Base-by-base conservation (phyloP, 2,329 filamentous ascomycete genomes). In the Drechslerella coelobrocha region DNA sequence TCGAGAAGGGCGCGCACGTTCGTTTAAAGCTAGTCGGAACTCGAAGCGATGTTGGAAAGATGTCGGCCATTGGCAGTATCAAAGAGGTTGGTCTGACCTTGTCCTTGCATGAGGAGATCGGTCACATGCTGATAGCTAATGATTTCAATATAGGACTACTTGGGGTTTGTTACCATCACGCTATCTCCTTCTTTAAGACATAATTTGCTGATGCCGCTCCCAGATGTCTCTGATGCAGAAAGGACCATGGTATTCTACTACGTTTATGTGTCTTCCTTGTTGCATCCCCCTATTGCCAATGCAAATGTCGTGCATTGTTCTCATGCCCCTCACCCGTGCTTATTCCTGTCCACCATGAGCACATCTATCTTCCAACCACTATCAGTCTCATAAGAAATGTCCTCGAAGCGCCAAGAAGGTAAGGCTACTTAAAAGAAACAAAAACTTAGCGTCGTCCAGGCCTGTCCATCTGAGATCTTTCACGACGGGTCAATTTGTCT, bases 41-140 rank as follows among this genome's bases (percentile, higher is more conserved):
- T 54, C 87, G 95, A 80, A 92, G 90, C 73, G 94, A 97, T 79
- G 91, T 97, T 55, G 91, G 91, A 73, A 89, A 91, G 78, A 96
- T 99, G 85, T 97, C 90, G 84, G 94, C 93, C 37, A 96, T 99
- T 79, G 94, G 92, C 71, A 97, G 91, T 75, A 97, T 99, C 82
- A 96, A 96, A 81, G 93, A 89, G 73, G 74, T 75, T 61, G 47
- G 60, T 65, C 31, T 51, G 43, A 29, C 34, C n/a, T 24, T 19
- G 10, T 34, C 17, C n/a, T 23, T 7, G 27, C n/a, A 5, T 41
- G 21, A 7, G 50, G 31, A n/a, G 14, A 14, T 21, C 24, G n/a
- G 26, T 12, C 12, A 10, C 26, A 2, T 37, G 21, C 26, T 55
- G 14, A 61, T 26, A 24, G 19, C 21, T 39, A 1, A 10, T n/a